phyloP scores from a whole-genome alignment of 371 early-diverging fungal genomes.

The Entomophthora muscae region DNA sequence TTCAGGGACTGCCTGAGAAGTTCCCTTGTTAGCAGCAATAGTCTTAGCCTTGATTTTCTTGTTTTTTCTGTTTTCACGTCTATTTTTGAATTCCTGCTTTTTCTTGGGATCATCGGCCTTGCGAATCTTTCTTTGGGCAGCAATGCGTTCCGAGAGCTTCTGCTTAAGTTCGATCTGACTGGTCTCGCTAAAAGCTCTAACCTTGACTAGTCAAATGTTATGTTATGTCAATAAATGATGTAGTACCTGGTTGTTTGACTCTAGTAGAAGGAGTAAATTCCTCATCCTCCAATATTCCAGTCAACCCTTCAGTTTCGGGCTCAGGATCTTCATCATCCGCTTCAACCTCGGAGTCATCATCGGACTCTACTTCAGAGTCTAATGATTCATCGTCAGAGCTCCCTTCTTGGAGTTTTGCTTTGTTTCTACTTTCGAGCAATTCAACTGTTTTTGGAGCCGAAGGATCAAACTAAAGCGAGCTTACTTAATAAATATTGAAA shows the following conservation, averaged over 20 bases:
- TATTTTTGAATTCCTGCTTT: neutral
- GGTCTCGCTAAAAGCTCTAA: neutral
- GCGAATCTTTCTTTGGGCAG: neutral
- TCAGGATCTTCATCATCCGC: neutral
- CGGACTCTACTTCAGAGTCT: neutral
- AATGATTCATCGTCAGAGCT: neutral
- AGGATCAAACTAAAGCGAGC: neutral
- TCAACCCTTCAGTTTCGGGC: neutral
- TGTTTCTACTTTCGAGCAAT: neutral
- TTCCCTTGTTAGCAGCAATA: neutral
- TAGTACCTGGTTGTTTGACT: neutral
- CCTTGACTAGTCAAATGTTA: neutral
- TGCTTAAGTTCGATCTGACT: neutral
- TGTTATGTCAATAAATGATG: neutral
- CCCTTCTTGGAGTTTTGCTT: neutral
- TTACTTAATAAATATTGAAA: neutral
- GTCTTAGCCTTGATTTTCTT: neutral
- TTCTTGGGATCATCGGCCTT: conserved; percentile 8
- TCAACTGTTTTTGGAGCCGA: neutral
- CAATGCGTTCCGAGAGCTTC: neutral
- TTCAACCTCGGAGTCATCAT: neutral
- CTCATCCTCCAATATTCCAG: neutral
- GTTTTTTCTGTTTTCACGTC: neutral
- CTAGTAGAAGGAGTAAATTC: no score
- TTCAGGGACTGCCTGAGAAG: neutral